Conservation (phyloP, 2,329 filamentous ascomycete genomes). For the Alternaria gansuensis region DNA sequence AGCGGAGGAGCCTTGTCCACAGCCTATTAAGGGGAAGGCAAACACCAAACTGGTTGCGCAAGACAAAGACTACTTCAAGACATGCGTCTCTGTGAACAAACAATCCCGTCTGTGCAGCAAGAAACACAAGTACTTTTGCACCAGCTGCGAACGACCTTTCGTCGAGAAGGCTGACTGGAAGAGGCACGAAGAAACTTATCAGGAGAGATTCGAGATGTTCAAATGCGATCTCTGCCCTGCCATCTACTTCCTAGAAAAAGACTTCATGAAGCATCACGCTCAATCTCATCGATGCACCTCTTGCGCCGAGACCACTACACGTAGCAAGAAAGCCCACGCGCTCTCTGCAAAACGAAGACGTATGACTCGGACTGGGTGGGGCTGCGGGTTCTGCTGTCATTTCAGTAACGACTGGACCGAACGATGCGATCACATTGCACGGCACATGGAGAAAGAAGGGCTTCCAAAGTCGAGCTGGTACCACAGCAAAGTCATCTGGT, state of each 20-base stretch:
- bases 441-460: conserved; percentile 64
- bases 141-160: conserved; percentile 66
- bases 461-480: conserved; percentile 70
- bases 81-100: conserved; percentile 40
- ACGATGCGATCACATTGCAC: conserved; percentile 71
- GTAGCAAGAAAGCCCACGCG: conserved; percentile 60
- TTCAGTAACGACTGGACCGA: conserved; percentile 68
- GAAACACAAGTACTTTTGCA: conserved; percentile 50
- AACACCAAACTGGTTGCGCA: conserved; percentile 19
- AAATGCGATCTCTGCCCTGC: conserved; percentile 70
- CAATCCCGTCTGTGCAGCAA: conserved; percentile 33
- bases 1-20: conserved; percentile 9
- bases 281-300: conserved; percentile 68
- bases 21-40: conserved; percentile 14
- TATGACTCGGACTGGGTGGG: conserved; percentile 65
- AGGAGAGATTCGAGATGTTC: conserved; percentile 71
- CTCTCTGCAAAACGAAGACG: conserved; percentile 53
- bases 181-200: conserved; percentile 72
- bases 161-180: conserved; percentile 74
- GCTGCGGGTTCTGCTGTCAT: conserved; percentile 72
- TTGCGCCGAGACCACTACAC: conserved; percentile 38
- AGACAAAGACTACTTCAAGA: conserved; percentile 40
- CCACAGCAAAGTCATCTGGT: conserved; percentile 71
- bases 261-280: conserved; percentile 71
- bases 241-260: conserved; percentile 71